Evolutionary conservation across 1,139 yeast species (phyloP).

Genomic region (Eremothecium sinecaudum): DNA sequence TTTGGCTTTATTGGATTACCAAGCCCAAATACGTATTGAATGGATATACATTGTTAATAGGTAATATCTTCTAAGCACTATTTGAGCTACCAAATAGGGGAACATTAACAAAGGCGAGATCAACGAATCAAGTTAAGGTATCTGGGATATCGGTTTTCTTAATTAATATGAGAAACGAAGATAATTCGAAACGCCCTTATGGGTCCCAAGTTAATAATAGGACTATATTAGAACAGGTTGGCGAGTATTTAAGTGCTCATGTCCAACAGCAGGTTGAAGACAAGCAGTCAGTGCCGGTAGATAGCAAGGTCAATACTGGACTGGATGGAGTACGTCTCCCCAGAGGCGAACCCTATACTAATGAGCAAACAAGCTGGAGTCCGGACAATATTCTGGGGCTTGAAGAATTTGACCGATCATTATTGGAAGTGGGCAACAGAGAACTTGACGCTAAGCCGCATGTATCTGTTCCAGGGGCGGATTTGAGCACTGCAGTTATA

Average conservation of each 20-base stretch:
- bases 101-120: no score
- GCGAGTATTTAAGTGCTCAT: slow-evolving; percentile 20
- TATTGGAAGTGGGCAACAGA: background rate
- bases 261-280: background rate
- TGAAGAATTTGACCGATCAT: background rate
- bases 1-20: no score
- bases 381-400: background rate
- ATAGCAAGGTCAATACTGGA: slow-evolving; percentile 2
- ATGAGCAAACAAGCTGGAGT: background rate
- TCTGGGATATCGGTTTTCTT: no score
- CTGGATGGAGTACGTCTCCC: slow-evolving; percentile 4
- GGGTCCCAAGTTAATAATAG: background rate
- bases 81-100: no score
- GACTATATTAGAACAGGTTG: slow-evolving; percentile 30
- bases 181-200: no score
- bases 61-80: no score
- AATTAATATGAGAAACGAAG: no score
- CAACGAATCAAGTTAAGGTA: no score
- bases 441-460: background rate
- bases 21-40: no score
- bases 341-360: background rate
- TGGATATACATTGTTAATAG: no score
- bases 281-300: no score
- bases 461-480: slow-evolving; percentile 1
- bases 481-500: slow-evolving; percentile 3